Conservation (phyloP, 2,329 filamentous ascomycete species). For the Pyricularia pennisetigena region DNA sequence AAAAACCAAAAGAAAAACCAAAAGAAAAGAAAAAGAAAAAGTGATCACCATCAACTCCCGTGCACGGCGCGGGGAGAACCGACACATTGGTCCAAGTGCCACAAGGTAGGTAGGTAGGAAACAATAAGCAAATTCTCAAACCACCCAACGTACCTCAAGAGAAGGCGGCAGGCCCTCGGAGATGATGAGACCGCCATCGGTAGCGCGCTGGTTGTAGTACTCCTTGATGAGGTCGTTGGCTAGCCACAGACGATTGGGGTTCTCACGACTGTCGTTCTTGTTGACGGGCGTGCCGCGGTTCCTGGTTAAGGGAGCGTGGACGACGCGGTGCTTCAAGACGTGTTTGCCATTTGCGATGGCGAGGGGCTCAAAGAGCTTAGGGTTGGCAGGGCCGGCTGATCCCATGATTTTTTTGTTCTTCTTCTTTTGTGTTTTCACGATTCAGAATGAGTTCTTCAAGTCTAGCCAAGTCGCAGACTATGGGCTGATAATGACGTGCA, state of each 20-base stretch:
- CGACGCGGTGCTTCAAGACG: slow-evolving; percentile 36
- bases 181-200: slow-evolving; percentile 8
- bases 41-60: too few relatives aligned
- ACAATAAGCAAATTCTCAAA: neutral
- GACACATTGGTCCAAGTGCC: too few relatives aligned
- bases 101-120: neutral
- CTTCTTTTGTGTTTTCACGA: neutral
- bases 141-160: neutral
- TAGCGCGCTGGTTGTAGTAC: slow-evolving; percentile 10
- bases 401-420: neutral
- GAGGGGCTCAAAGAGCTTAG: neutral
- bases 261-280: slow-evolving; percentile 5
- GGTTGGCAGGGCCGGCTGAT: neutral
- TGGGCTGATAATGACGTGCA: neutral
- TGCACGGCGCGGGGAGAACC: too few relatives aligned
- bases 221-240: slow-evolving; percentile 5
- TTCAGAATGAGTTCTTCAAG: neutral
- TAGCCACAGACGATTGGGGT: slow-evolving; percentile 16
- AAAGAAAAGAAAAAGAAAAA: too few relatives aligned
- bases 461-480: neutral
- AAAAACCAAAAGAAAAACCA: too few relatives aligned
- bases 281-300: slow-evolving; percentile 1
- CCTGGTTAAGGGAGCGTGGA: slow-evolving; percentile 19
- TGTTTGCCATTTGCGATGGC: neutral
- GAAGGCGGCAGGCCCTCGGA: slow-evolving; percentile 5